A percentile compares a stretch with the other conserved stretches of the same genome.
Evolutionary conservation across 2,329 filamentous ascomycete genomes (phyloP).

Genomic region (Uncinocarpus reesii): DNA sequence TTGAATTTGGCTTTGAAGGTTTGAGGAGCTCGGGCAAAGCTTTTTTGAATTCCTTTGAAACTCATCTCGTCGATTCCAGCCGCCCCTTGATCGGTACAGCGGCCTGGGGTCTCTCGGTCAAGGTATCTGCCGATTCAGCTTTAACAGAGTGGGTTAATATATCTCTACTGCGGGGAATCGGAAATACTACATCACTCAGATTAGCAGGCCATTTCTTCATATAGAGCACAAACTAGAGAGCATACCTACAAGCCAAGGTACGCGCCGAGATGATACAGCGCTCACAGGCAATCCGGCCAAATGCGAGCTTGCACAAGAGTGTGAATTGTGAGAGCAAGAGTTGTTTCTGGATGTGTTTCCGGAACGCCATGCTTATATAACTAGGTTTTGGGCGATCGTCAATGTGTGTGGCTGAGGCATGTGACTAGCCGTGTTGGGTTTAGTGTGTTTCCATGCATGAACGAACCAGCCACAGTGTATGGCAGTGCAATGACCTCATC

Average conservation of each 20-base stretch:
- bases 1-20: slow-evolving; percentile 87
- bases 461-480: background rate
- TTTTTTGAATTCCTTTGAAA: slow-evolving; percentile 93
- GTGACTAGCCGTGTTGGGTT: background rate
- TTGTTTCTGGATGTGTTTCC: slow-evolving; percentile 6
- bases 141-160: background rate
- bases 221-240: background rate
- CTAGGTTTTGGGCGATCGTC: background rate
- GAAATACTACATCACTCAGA: background rate
- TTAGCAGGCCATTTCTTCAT: background rate
- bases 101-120: background rate
- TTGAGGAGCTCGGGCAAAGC: slow-evolving; percentile 81
- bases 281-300: background rate
- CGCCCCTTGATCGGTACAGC: background rate
- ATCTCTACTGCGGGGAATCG: background rate
- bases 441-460: background rate
- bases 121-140: background rate
- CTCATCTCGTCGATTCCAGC: slow-evolving; percentile 53
- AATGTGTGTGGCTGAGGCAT: slow-evolving; percentile 8
- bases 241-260: background rate
- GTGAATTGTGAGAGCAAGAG: background rate
- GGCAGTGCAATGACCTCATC: slow-evolving; percentile 6
- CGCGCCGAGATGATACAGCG: background rate
- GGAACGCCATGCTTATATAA: background rate
- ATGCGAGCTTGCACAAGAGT: background rate